Evolutionary conservation across 208 protist genomes (phyloP), one percentile per base, ranked within the genome.

Genomic region (Trypanosoma caninum): DNA sequence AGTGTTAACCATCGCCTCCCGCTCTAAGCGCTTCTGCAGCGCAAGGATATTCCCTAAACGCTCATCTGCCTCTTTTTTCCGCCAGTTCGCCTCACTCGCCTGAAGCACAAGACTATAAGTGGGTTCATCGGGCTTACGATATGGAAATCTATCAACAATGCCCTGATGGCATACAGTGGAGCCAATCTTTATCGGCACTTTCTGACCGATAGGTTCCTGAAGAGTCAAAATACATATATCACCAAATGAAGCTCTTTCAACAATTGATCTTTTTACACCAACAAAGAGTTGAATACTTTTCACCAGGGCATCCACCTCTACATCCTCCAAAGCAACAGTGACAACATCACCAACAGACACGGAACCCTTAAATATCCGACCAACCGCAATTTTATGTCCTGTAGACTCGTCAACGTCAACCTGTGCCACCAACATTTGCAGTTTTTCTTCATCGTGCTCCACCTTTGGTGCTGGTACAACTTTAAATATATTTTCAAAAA

Each of bases 341-440:
- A 98, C 72, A 33, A 89, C 68, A 54, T 95, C 78, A 44, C 88
- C 91, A 27, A 95, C 72, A n/a, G 76, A 87, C 16, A 98, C 84
- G 4, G 46, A 74, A 33, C 97, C 97, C 27, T 88, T 82, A 46
- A 87, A 92, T 40, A 99, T 86, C 34, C 93, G 89, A 44, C 97
- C 96, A 41, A 97, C 94, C 0, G 96, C 82, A 22, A 98, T 87
- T 59, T 97, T 94, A n/a, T 72, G 70, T 63, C 72, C 78, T 23
- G 65, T 78, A 40, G 57, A 54, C 40, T 89, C 80, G 65, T 98
- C 89, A 28, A 87, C 79, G 46, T 97, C 96, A 11, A 99, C 74
- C 35, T 96, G 95, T 4, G 92, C 93, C 8, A 98, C 94, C 13
- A 98, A 82, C 97, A 99, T 98, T 66, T 96, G 84, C 51, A 99